Evolutionary conservation across 108 stramenopile species (phyloP), one percentile per base, ranked within the genome.

Genomic region (Skeletonema potamos): DNA sequence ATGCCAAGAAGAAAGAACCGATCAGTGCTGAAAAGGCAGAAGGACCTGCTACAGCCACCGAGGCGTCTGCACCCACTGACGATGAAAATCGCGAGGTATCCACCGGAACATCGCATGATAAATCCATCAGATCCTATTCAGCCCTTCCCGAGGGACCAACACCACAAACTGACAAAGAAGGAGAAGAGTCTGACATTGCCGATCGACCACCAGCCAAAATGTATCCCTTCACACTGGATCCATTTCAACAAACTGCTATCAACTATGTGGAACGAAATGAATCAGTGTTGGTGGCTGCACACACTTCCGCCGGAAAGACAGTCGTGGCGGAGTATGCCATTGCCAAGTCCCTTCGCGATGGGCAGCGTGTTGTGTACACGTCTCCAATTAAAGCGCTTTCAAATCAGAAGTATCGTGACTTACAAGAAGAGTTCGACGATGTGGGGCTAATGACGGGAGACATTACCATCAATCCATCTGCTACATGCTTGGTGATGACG

Each of bases 401-500:
- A 74, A 99, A 99, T 82, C 99, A 99, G 75, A 99, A 99, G 79
- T 99, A 96, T 77, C 71, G 99, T 24, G 99, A 99, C 77, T 82
- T 99, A 73, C 91, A 93, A 65, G 96, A 94, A 69, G 93, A 96
- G 80, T 92, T 91, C 84, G 54, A 63, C n/a, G 96, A 97, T 83
- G 98, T 99, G 18, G 98, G 98, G 22, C 79, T 99, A 17, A 99
- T 99, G 94, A 99, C 98, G 28, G 99, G 99, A 15, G 99, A 99
- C 81, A 97, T 99, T 44, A 97, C 96, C 66, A 97, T 99, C 82
- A 97, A 97, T 76, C 97, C 99, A 3, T 83, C 82, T 57, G 98
- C 98, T 1, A 96, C 94, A 6, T 93, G 91, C 63, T 84, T 99
- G 2, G 97, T 99, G 68, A 94, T 99, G 98, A 99, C 98, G 27